Evolutionary conservation across 257 asterid species (phyloP).

Genomic region (Lantana camara): DNA sequence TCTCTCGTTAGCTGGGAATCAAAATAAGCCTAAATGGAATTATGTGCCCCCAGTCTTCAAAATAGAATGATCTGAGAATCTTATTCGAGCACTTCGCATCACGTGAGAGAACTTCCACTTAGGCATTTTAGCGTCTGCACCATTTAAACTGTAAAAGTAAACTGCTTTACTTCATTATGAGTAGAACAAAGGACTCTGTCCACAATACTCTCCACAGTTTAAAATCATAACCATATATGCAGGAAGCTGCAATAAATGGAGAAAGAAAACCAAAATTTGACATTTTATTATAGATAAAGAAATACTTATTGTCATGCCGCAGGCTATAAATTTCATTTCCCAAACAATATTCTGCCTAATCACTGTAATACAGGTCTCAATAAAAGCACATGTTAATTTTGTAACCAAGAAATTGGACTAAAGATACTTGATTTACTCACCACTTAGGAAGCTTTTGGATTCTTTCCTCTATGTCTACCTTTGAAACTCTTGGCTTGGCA

Average conservation of each 20-base stretch:
- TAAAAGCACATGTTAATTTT: no score
- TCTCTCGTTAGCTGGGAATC: no score
- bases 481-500: slow-evolving; percentile 65
- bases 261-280: slow-evolving; percentile 2
- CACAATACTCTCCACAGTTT: slow-evolving; percentile 13
- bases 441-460: slow-evolving; percentile 84
- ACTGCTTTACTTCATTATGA: no score
- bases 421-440: slow-evolving; percentile 44
- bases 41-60: slow-evolving; percentile 75
- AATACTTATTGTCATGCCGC: background rate
- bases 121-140: slow-evolving; percentile 96
- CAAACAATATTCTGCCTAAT: background rate
- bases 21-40: no score
- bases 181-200: no score
- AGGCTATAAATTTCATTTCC: background rate
- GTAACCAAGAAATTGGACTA: no score
- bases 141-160: slow-evolving; percentile 92
- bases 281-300: background rate
- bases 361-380: background rate
- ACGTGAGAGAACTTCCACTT: slow-evolving; percentile 91
- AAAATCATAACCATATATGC: slow-evolving; percentile 10
- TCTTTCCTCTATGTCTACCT: slow-evolving; percentile 89
- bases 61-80: slow-evolving; percentile 88
- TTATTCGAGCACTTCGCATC: slow-evolving; percentile 84
- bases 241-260: slow-evolving; percentile 17